Evolutionary conservation across 371 early-diverging fungal species (phyloP), one percentile per base, ranked within the genome.

Genomic region (Mucor irregularis): DNA sequence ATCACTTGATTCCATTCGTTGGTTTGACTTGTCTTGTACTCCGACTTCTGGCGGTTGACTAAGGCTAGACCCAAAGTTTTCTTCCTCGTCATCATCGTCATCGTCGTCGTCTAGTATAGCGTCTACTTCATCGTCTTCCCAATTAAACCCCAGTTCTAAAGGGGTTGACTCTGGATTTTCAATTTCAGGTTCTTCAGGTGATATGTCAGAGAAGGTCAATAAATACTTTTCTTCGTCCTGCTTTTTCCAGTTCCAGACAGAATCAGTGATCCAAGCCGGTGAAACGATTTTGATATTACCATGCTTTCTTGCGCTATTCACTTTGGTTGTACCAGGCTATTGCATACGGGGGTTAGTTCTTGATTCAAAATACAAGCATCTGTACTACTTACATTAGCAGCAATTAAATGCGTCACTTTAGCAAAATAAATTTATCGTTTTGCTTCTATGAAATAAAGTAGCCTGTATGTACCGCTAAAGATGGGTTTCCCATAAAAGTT

Each of bases 331-430:
- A 8, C 84, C 82, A 22, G 56, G 66, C 84, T 81, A 61, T 14
- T 21, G 3, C 14, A 21, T 21, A 21, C 31, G 46, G 49, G 10
- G 31, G 21, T 47, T 21, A 10, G 24, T 14, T 46, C 5, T 16
- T 14, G 9, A 35, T 19, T 34, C 24, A 47, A 40, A 46, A 24
- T 21, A 49, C 19, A 26, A n/a, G 25, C 4, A 45, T 34, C 49
- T 3, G 22, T n/a, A 46, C 8, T 13, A 53, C 67, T 56, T 81
- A 85, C 89, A 72, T 86, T 86, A n/a, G 81, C 83, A 28, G 92
- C 89, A 25, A 94, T 74, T 13, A 94, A 69, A 56, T 94, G 94
- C 0, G 94, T 92, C 13, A 86, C 80, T 28, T 76, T 66, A 1
- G 68, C 64, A n/a, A n/a, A 19, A 68, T 71, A 26, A 90, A 46